Evolutionary conservation across 306 rosid genomes (phyloP), one percentile per base, ranked within the genome.

Genomic region (Corylus americana): DNA sequence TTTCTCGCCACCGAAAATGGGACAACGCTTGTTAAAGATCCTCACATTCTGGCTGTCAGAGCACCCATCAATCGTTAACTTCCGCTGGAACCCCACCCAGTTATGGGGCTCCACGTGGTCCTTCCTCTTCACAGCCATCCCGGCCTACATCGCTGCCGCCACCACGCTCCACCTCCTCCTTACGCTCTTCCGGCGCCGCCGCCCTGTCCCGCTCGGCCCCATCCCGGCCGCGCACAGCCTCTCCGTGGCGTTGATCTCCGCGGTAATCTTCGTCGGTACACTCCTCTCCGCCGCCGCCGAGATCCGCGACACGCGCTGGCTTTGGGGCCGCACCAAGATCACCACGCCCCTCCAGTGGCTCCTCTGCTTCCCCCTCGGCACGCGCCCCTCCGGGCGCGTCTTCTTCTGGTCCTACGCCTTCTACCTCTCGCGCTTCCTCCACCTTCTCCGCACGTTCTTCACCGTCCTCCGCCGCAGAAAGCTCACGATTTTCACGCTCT

Each of bases 381-480:
- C 86, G 12, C 92, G 96, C 22, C 83, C 96, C 47, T 86, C 91
- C 0, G 97, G 97, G 2, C 92, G 90, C 4, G 97, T 92, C 53
- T 92, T 92, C 85, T 92, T 92, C 79, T 92, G 96, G 97, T 92
- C 97, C 14, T 88, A 92, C 79, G 73, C 49, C 18, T 92, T 89
- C 83, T 89, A 92, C 83, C 91, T 89, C 59, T 89, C 97, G 10
- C 96, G 96, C 2, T 90, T 86, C 61, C 88, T 91, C 70, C 93
- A 86, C 64, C 80, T 92, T 3, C 18, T 83, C 2, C 89, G 97
- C 1, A 91, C 96, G 0, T 84, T 92, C 83, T 70, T 86, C 57
- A 51, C 79, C 27, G 62, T 92, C 58, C 84, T 92, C 35, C 88
- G 88, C 5, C 80, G 86, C 18, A 85, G 97, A 0, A 74, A 74